A percentile compares a stretch with the other conserved stretches of the same genome.
These are phyloP conservation scores for Cutaneotrichosporon dermatis DNA, from an alignment of 1,284 basidiomycete genomes.

Conservation along the genomic window DNA sequence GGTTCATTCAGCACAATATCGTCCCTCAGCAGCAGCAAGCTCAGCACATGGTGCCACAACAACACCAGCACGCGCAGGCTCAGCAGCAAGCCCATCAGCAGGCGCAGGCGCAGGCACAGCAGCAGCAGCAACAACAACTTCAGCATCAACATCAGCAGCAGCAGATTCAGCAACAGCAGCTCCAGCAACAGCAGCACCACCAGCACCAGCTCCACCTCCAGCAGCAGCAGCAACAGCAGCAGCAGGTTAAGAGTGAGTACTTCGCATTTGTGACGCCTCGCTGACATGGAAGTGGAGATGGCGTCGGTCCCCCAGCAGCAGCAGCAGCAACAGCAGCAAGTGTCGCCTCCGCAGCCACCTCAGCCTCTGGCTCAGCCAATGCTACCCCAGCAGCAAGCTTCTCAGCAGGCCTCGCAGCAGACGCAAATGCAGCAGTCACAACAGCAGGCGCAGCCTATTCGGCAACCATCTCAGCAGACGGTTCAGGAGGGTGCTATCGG, in stretches of 20 bases:
- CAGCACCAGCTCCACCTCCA: background rate
- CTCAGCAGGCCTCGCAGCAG: background rate
- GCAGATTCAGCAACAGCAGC: background rate
- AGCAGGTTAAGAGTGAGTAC: background rate
- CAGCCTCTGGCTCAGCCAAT: background rate
- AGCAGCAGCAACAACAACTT: background rate
- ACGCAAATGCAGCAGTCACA: background rate
- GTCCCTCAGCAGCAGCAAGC: background rate
- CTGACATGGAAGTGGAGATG: background rate
- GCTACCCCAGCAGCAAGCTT: background rate
- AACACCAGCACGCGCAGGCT: background rate
- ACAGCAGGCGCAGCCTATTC: background rate
- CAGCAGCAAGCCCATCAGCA: background rate
- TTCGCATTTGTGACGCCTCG: background rate
- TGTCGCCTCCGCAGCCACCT: background rate
- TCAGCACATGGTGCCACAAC: background rate
- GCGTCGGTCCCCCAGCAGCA: background rate
- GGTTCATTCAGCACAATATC: constrained; percentile 1
- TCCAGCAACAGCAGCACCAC: too few relatives aligned
- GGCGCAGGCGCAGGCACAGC: background rate
- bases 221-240: background rate
- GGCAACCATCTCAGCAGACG: too few relatives aligned
- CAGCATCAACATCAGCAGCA: background rate
- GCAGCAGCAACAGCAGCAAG: background rate
- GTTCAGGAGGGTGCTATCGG: background rate